Conservation (phyloP, 1,284 basidiomycete genomes). For the Boletus semigastroideus region DNA sequence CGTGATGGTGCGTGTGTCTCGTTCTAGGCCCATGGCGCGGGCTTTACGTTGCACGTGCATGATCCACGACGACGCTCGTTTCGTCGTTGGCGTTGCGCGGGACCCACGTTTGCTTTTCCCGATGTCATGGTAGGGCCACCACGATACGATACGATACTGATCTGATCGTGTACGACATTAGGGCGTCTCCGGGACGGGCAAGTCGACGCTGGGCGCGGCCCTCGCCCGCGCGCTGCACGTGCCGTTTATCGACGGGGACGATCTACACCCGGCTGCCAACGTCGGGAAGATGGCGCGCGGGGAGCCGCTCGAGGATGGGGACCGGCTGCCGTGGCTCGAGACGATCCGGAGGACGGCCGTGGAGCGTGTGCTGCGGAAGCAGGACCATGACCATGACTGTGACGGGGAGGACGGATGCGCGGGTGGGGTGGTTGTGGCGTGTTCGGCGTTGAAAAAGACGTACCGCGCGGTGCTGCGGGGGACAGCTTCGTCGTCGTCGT, state of each 20-base stretch:
- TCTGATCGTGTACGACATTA: constrained; percentile 27
- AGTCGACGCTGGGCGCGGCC: constrained; percentile 78
- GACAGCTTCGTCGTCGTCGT: constrained; percentile 35
- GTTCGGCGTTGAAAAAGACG: constrained; percentile 79
- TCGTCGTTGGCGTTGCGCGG: too few species aligned
- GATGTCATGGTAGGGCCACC: too few species aligned
- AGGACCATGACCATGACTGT: too few species aligned
- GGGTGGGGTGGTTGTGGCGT: constrained; percentile 58
- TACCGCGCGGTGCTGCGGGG: constrained; percentile 81
- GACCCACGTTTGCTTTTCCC: too few species aligned
- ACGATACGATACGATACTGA: too few species aligned
- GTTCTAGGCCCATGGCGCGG: neutral
- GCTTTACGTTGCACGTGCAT: neutral
- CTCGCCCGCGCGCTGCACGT: constrained; percentile 61
- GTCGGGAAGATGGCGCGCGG: constrained; percentile 88
- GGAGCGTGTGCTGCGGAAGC: constrained; percentile 45
- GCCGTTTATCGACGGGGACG: constrained; percentile 89
- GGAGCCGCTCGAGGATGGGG: constrained; percentile 76
- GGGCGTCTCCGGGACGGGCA: constrained; percentile 85
- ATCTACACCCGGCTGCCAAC: constrained; percentile 81
- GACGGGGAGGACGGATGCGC: neutral
- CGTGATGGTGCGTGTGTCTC: constrained; percentile 41
- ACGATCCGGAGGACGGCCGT: constrained; percentile 69
- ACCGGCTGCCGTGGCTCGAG: constrained; percentile 86
- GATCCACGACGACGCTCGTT: too few species aligned